A percentile compares a stretch with the other conserved stretches of the same genome.
These are phyloP conservation scores for Aspergillus funiculosus DNA, from an alignment of 495 filamentous ascomycete genomes.

Conservation along the genomic window DNA sequence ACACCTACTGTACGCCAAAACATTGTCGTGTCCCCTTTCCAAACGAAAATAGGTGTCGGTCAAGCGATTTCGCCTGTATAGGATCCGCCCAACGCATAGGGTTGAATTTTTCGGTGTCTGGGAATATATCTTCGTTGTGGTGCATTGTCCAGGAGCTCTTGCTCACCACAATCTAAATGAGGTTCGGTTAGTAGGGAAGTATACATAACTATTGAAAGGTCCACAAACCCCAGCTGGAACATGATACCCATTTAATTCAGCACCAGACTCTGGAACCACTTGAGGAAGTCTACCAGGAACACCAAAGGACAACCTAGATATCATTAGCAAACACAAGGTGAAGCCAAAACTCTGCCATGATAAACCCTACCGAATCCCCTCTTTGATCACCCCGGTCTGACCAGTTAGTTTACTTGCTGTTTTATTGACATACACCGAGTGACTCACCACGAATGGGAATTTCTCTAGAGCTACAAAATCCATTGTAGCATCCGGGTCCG, in stretches of 20 bases:
- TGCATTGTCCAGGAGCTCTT: constrained; percentile 32
- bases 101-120: constrained; percentile 28
- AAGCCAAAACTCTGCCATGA: not conserved
- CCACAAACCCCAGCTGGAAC: constrained; percentile 23
- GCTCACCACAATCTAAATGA: constrained; percentile 18
- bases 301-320: constrained; percentile 24
- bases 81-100: constrained; percentile 21
- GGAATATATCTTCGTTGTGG: constrained; percentile 32
- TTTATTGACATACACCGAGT: not conserved
- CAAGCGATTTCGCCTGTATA: constrained; percentile 10
- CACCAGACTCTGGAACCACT: constrained; percentile 22
- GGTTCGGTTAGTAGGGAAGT: not conserved
- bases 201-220: not conserved
- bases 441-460: constrained; percentile 33
- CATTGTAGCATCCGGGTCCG: constrained; percentile 19
- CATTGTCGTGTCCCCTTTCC: constrained; percentile 34
- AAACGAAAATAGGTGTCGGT: constrained; percentile 32
- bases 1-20: constrained; percentile 33
- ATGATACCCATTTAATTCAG: constrained; percentile 22
- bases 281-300: constrained; percentile 27
- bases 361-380: constrained; percentile 21
- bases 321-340: constrained; percentile 2
- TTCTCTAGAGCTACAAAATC: constrained; percentile 22
- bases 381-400: constrained; percentile 28
- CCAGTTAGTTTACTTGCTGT: not conserved